Conservation (phyloP, 2,329 filamentous ascomycete species). For the Aspergillus intermedius region DNA sequence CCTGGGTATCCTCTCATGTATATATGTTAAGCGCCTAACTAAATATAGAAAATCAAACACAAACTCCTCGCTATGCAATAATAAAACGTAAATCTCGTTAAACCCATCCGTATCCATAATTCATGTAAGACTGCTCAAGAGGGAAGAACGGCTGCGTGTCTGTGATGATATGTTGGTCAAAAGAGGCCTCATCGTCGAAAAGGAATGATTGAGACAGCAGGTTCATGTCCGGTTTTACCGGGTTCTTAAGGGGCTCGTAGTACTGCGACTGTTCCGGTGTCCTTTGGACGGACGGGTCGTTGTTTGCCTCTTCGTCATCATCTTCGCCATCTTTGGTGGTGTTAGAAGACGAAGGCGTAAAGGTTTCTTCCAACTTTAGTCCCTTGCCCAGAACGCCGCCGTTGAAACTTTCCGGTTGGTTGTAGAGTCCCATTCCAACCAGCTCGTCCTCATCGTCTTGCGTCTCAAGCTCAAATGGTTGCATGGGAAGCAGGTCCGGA, state of each 20-base stretch:
- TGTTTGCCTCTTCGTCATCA: slow-evolving; percentile 22
- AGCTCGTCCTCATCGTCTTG: slow-evolving; percentile 62
- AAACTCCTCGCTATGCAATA: slow-evolving; percentile 32
- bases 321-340: slow-evolving; percentile 54
- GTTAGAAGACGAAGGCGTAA: slow-evolving; percentile 56
- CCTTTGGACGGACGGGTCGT: slow-evolving; percentile 1
- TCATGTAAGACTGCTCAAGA: slow-evolving; percentile 26
- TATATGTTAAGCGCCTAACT: slow-evolving; percentile 13
- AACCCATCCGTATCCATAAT: slow-evolving; percentile 31
- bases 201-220: slow-evolving; percentile 24
- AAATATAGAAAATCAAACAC: slow-evolving; percentile 15
- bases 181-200: slow-evolving; percentile 26
- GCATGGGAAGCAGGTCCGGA: slow-evolving; percentile 33
- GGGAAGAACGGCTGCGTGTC: slow-evolving; percentile 21
- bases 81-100: slow-evolving; percentile 9
- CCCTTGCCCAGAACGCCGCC: slow-evolving; percentile 61
- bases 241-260: slow-evolving; percentile 11
- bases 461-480: slow-evolving; percentile 42
- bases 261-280: slow-evolving; percentile 9
- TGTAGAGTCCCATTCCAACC: slow-evolving; percentile 77
- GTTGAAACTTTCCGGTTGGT: slow-evolving; percentile 57
- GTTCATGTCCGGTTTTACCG: slow-evolving; percentile 18
- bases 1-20: slow-evolving; percentile 22
- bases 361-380: slow-evolving; percentile 74
- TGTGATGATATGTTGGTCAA: slow-evolving; percentile 17